phyloP scores from a whole-genome alignment of 129 eudicot genomes.

The Cynara cardunculus region DNA sequence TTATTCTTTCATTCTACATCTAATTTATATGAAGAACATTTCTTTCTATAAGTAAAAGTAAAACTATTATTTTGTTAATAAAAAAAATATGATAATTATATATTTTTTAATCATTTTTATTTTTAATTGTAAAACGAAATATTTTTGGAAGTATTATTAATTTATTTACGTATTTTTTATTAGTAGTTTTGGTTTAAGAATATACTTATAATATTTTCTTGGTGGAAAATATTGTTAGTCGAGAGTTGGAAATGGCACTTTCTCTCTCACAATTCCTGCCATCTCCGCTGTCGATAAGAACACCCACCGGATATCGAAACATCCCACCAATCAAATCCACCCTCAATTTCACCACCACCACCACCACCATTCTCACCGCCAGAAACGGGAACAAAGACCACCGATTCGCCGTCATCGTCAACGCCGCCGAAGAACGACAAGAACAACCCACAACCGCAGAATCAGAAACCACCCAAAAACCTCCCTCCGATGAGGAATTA shows the following conservation, averaged over 20 bases:
- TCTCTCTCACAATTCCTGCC: slow-evolving; percentile 25
- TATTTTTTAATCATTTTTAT: too few relatives aligned
- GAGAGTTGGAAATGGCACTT: slow-evolving; percentile 18
- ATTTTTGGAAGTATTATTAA: too few relatives aligned
- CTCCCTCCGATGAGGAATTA: slow-evolving; percentile 8
- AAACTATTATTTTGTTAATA: too few relatives aligned
- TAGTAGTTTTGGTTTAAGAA: too few relatives aligned
- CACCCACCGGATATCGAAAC: neutral
- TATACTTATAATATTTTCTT: too few relatives aligned
- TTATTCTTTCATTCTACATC: too few relatives aligned
- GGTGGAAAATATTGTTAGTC: too few relatives aligned
- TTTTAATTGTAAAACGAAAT: too few relatives aligned
- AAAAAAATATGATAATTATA: too few relatives aligned
- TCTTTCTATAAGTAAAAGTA: too few relatives aligned
- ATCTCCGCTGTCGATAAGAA: neutral
- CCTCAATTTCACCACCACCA: slow-evolving; percentile 4
- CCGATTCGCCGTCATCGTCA: neutral
- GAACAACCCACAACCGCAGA: neutral
- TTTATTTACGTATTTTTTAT: too few relatives aligned
- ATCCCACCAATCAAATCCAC: slow-evolving; percentile 2
- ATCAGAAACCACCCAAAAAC: neutral
- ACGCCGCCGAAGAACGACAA: neutral
- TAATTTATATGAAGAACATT: too few relatives aligned
- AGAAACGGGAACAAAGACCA: neutral
- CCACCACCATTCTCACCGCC: slow-evolving; percentile 20